Evolutionary conservation across 2,329 filamentous ascomycete genomes (phyloP).

Genomic region (Epichloe brachyelytri): DNA sequence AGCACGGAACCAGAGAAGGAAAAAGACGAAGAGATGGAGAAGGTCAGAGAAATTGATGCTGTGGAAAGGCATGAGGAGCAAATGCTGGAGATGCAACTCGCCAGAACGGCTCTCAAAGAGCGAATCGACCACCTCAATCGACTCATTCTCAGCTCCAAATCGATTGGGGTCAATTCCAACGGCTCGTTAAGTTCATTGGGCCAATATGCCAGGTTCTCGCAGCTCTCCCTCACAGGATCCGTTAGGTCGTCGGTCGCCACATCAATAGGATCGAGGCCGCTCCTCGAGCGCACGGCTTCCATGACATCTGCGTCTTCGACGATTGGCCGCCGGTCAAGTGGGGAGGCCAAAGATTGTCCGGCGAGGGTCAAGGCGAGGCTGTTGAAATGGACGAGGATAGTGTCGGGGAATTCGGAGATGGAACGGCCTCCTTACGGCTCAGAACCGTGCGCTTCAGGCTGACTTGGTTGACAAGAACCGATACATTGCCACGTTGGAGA

Average conservation of each 20-base stretch:
- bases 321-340: conserved; percentile 39
- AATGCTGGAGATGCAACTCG: conserved; percentile 96
- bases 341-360: conserved; percentile 28
- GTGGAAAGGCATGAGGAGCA: conserved; percentile 88
- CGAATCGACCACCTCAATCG: conserved; percentile 94
- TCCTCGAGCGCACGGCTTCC: conserved; percentile 53
- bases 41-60: conserved; percentile 63
- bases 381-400: conserved; percentile 52
- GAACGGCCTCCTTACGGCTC: conserved; percentile 71
- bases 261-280: conserved; percentile 37
- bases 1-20: conserved; percentile 43
- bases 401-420: conserved; percentile 73
- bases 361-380: conserved; percentile 26
- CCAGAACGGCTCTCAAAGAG: conserved; percentile 89
- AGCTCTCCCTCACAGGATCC: conserved; percentile 41
- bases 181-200: conserved; percentile 58
- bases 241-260: conserved; percentile 58
- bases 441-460: conserved; percentile 84
- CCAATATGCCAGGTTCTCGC: conserved; percentile 48
- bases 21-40: conserved; percentile 58
- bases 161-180: conserved; percentile 77
- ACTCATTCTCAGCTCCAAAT: conserved; percentile 90
- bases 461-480: conserved; percentile 94
- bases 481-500: conserved; percentile 89
- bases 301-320: conserved; percentile 51